A percentile compares a stretch with the other conserved stretches of the same genome.
These are phyloP conservation scores for Dendrobium chrysotoxum DNA, from an alignment of 106 monocot genomes.

Conservation along the genomic window DNA sequence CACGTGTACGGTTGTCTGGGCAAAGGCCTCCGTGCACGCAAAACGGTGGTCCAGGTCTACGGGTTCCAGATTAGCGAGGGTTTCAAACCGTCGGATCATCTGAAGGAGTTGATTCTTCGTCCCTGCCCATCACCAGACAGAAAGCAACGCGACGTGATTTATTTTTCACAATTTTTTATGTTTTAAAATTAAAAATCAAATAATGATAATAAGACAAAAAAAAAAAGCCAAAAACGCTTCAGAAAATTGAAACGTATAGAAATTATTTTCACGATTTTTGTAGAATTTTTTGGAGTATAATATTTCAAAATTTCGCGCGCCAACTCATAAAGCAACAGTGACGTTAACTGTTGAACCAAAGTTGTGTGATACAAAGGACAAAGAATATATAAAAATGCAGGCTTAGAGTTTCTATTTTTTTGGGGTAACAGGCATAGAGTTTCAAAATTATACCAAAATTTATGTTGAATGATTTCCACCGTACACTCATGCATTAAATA, in stretches of 20 bases:
- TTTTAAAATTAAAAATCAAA: no score
- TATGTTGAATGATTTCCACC: no score
- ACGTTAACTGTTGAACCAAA: no score
- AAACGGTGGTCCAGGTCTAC: slow-evolving; percentile 27
- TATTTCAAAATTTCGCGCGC: not conserved
- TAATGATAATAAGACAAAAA: not conserved
- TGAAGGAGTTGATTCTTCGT: slow-evolving; percentile 40
- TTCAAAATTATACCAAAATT: no score
- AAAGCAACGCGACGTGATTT: not conserved
- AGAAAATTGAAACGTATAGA: not conserved
- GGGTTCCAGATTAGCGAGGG: slow-evolving; percentile 21
- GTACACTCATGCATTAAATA: no score
- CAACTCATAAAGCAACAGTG: no score
- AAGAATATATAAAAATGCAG: no score
- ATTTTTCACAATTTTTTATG: not conserved
- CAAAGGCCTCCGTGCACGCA: not conserved
- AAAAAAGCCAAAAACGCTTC: not conserved
- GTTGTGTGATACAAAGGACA: no score
- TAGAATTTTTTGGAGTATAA: not conserved
- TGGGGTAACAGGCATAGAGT: no score
- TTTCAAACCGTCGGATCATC: slow-evolving; percentile 55
- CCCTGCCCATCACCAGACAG: slow-evolving; percentile 24
- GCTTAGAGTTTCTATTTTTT: no score
- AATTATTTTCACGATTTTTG: no score
- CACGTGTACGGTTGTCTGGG: not conserved